Conservation (phyloP, 1,284 basidiomycete genomes). For the Irpex sp. region DNA sequence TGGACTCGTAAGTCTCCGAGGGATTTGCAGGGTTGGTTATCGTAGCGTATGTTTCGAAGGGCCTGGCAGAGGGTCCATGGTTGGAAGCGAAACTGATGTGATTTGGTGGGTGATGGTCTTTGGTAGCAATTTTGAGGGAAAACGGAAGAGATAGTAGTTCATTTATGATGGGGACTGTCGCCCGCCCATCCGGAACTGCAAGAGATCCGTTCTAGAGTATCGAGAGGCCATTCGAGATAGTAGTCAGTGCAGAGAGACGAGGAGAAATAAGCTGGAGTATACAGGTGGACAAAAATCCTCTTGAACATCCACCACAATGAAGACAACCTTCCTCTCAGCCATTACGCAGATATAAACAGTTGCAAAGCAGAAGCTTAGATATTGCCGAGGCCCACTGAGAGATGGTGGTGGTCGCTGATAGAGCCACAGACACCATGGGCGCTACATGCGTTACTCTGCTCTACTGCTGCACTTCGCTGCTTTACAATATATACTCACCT, state of each 20-base stretch:
- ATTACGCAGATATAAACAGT: background rate
- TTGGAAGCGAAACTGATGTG: constrained; percentile 65
- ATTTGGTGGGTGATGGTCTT: constrained; percentile 51
- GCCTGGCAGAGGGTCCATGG: constrained; percentile 34
- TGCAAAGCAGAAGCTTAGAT: background rate
- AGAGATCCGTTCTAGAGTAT: constrained; percentile 40
- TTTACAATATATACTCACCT: background rate
- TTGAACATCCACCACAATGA: constrained; percentile 58
- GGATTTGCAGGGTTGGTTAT: constrained; percentile 30
- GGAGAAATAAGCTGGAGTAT: background rate
- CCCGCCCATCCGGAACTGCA: constrained; percentile 43
- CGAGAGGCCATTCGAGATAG: background rate
- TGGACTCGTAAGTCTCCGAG: constrained; percentile 35
- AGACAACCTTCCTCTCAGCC: constrained; percentile 26
- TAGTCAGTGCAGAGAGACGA: constrained; percentile 2
- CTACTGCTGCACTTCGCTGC: background rate
- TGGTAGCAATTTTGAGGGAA: constrained; percentile 39
- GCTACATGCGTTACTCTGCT: background rate
- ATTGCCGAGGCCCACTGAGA: background rate
- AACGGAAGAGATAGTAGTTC: constrained; percentile 39
- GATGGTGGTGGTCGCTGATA: background rate
- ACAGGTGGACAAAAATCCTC: constrained; percentile 65
- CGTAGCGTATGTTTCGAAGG: constrained; percentile 38
- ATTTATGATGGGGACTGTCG: constrained; percentile 43
- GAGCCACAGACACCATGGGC: background rate